Percentiles rank a stretch among this genome's conserved stretches.
These are phyloP conservation scores for Lasiodiplodia citricola DNA, from an alignment of 2,329 filamentous ascomycete species.

Conservation along the genomic window DNA sequence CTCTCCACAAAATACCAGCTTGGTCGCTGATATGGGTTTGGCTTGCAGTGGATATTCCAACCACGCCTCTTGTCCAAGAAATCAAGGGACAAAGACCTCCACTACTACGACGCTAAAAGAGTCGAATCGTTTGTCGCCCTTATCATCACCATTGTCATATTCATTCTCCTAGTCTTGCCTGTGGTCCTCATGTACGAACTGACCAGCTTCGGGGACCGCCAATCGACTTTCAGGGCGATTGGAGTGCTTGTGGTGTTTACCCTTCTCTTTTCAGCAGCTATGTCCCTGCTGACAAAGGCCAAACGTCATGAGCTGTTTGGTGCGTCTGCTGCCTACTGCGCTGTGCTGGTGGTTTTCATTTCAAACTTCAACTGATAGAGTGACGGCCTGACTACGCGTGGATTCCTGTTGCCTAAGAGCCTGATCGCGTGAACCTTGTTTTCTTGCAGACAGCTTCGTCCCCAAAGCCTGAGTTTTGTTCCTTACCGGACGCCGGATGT, in stretches of 20 bases:
- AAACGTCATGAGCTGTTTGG: constrained; percentile 46
- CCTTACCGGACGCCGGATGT: background rate
- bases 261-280: constrained; percentile 38
- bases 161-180: constrained; percentile 48
- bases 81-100: constrained; percentile 40
- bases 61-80: constrained; percentile 47
- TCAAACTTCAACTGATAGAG: constrained; percentile 38
- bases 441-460: background rate
- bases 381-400: background rate
- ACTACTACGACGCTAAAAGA: constrained; percentile 44
- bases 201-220: constrained; percentile 35
- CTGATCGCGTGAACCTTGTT: background rate
- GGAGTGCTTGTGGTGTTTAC: constrained; percentile 51
- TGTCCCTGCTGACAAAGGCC: constrained; percentile 44
- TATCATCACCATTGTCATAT: constrained; percentile 51
- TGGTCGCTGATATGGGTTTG: background rate
- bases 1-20: background rate
- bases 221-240: constrained; percentile 46
- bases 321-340: constrained; percentile 46
- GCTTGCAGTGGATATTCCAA: constrained; percentile 42
- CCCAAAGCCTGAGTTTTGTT: background rate
- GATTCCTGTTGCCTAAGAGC: background rate
- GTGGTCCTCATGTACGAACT: constrained; percentile 49
- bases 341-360: constrained; percentile 48
- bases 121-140: constrained; percentile 49